Evolutionary conservation across 257 asterid species (phyloP), one percentile per base, ranked within the genome.

Genomic region (Gardenia jasminoides): DNA sequence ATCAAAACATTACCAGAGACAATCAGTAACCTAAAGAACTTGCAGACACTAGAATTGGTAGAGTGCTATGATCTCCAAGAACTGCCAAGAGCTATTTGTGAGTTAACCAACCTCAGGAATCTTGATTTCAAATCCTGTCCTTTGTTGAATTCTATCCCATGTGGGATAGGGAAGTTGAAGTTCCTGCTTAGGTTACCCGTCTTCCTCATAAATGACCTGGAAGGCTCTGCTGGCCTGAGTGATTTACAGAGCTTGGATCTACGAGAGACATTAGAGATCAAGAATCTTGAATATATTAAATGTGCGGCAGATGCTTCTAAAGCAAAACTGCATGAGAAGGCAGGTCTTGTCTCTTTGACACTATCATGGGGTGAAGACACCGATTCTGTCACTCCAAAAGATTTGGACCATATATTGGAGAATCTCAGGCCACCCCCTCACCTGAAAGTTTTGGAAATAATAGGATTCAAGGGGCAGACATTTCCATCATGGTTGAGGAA

Each of bases 41-140:
- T 77, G 47, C 74, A 77, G 67, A 13, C 80, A 24, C 52, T 77
- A 36, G 52, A 65, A 33, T 36, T 77, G 16, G n/a, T 65, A 39
- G 26, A 50, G 15, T 77, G 80, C 67, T 65, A 31, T 48, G 66
- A 67, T 77, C 67, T 77, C 66, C 56, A 11, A 24, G 67, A 77
- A 39, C 28, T 77, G 30, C 80, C 80, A 15, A 65, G 33, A 48
- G 66, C 67, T 26, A 48, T 67, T 48, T 44, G 80, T 11, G 67
- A 67, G 52, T 77, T 77, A 65, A 73, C 67, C 30, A 77, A 77
- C 66, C 80, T 77, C 67, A 77, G 66, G 39, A 72, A 77, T 67
- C 75, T 77, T 65, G 75, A 77, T 77, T 65, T 77, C 48, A 36
- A 67, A 17, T 72, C 52, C 26, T 77, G 68, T 61, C 56, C 39